Base-by-base conservation (phyloP, 2,329 filamentous ascomycete genomes). In the Aspergillus ochraceus region DNA sequence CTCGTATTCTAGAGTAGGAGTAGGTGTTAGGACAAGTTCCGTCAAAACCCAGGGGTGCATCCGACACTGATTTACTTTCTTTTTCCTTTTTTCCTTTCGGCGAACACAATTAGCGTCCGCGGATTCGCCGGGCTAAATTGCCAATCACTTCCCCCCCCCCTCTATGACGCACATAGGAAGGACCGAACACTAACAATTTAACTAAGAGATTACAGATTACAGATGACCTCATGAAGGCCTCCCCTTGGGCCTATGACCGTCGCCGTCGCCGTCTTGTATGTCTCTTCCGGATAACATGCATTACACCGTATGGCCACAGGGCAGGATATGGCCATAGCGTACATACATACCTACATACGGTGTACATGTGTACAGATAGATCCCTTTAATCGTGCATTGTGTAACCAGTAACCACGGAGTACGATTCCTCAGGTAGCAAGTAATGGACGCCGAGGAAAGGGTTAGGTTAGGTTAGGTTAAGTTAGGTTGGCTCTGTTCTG, bases 281-380 rank as follows among this genome's bases (percentile, higher is more conserved):
- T 22, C n/a, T 47, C 42, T 26, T 29, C 49, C 42, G 49, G 46
- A 32, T 39, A 36, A 26, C 55, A 17, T 39, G 30, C 32, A 39
- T 42, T 52, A 52, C 17, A 29, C 26, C 26, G 14, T 29, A 50
- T 24, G 20, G 24, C 36, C 50, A 14, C 29, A 53, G 11, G 17
- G 24, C 49, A 53, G 55, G 20, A 52, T 5, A 53, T 29, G 50
- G 49, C 39, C 55, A 53, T 49, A 49, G 55, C 55, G 49, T 57
- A 52, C 26, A 17, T 29, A 47, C 54, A 56, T 51, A 47, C 49
- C 20, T 39, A 45, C 3, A 24, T 24, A 24, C 24, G 24, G 24
- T 24, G 4, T 24, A 24, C 24, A 24, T 22, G 22, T 22, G 42
- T 55, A n/a, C 22, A 24, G 19, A 20, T n/a, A 55, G 42, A 57